Evolutionary conservation across 352 stramenopile genomes (phyloP).

Genomic region (Globisporangium spinosum): DNA sequence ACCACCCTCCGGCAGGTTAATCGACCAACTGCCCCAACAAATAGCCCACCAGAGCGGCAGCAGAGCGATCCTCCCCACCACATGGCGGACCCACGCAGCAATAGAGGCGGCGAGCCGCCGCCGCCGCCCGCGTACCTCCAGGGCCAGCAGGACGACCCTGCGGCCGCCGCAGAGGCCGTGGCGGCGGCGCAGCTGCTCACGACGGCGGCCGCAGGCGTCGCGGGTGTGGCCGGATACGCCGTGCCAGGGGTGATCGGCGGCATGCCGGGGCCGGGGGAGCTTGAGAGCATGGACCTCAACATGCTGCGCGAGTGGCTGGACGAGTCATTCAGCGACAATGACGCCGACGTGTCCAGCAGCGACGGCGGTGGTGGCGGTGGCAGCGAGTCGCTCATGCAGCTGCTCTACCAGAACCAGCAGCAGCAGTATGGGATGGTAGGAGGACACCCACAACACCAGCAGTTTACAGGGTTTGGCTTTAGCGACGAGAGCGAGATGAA

Average conservation of each 20-base stretch:
- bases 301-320: slow-evolving; percentile 20
- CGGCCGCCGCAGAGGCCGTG: neutral
- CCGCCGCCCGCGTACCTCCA: neutral
- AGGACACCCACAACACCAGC: neutral
- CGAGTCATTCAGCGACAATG: slow-evolving; percentile 17
- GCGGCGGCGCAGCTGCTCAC: neutral
- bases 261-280: slow-evolving; percentile 3
- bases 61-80: neutral
- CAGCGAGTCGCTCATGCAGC: slow-evolving; percentile 13
- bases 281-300: slow-evolving; percentile 18
- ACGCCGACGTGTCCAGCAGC: slow-evolving; percentile 12
- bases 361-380: neutral
- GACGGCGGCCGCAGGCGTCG: neutral
- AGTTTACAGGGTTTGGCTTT: neutral
- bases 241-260: neutral
- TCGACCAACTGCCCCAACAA: neutral
- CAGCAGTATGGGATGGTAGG: neutral
- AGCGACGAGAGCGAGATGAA: neutral
- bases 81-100: neutral
- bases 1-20: neutral
- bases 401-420: slow-evolving; percentile 12
- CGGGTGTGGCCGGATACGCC: neutral
- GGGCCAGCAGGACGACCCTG: neutral
- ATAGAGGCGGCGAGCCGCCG: neutral
- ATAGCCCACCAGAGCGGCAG: neutral